Base-by-base conservation (phyloP, 2,329 filamentous ascomycete genomes). In the Aspergillus calidoustus region DNA sequence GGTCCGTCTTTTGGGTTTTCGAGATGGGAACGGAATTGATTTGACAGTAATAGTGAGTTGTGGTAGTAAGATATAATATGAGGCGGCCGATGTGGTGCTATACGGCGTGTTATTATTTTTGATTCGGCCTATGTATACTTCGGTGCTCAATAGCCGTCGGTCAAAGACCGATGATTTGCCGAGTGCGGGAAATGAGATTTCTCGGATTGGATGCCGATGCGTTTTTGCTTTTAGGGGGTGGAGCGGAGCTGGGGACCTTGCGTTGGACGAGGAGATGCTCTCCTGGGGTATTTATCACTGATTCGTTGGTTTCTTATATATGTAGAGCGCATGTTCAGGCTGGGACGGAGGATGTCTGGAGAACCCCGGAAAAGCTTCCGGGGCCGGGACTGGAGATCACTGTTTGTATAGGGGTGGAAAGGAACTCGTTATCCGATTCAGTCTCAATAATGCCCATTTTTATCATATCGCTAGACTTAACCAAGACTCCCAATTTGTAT, bases 121-220 rank as follows among this genome's bases (percentile, higher is more conserved):
- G 15, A 19, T 8, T n/a, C 15, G n/a, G 44, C 44, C 25, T 28
- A 28, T 51, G n/a, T 51, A 52, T 57, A 57, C 52, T 57, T 60
- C 51, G 51, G 34, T 17, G 47, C 13, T 60, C 59, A 61, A 57
- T 57, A 46, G 54, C 59, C 59, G 59, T 50, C n/a, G 51, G 44
- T 30, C 59, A 61, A 57, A 61, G 15, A 34, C 59, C 59, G 55
- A 47, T 47, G 44, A 57, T 57, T 57, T 50, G 55, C 55, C 55
- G 55, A 57, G n/a, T 50, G 47, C 54, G 54, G 44, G 47, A 9
- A 48, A 51, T 57, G 55, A 49, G 11, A 43, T 55, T 57, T 34
- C 28, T 19, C 44, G n/a, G 28, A 11, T 49, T 31, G n/a, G 15
- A 31, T 41, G 13, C 19, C 30, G 17, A n/a, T 6, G 5, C 34